phyloP scores from a whole-genome alignment of 2,329 filamentous ascomycete genomes.

The Triangularia verruculosa region DNA sequence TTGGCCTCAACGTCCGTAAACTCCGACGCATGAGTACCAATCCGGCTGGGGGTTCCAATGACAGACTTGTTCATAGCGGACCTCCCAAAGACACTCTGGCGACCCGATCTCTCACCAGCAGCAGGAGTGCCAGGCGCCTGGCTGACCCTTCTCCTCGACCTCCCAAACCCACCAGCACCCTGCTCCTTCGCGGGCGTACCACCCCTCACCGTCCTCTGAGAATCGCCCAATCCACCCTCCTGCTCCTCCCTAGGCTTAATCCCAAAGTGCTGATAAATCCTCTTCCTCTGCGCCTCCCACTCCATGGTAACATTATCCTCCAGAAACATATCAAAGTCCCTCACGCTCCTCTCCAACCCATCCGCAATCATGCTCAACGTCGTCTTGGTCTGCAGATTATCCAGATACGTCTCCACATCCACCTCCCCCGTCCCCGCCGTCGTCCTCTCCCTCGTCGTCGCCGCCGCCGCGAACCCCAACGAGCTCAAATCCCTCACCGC shows the following conservation, averaged over 20 bases:
- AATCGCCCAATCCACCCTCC: conserved; percentile 12
- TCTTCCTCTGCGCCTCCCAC: conserved; percentile 90
- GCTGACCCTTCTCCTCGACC: conserved; percentile 51
- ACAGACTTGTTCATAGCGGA: conserved; percentile 78
- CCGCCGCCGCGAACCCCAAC: conserved; percentile 57
- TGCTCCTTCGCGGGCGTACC: conserved; percentile 41
- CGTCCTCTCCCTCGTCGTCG: conserved; percentile 25
- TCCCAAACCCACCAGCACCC: conserved; percentile 56
- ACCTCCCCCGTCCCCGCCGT: conserved; percentile 53
- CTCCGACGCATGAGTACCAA: conserved; percentile 60
- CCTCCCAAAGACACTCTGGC: conserved; percentile 57
- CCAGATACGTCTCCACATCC: conserved; percentile 75
- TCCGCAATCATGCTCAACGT: conserved; percentile 89
- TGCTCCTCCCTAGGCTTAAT: conserved; percentile 61
- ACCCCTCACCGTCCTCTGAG: not conserved
- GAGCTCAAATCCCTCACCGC: conserved; percentile 83
- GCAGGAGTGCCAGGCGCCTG: conserved; percentile 30
- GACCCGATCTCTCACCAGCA: conserved; percentile 29
- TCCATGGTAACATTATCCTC: conserved; percentile 94
- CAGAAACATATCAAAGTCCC: conserved; percentile 89
- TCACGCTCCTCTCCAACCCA: conserved; percentile 81
- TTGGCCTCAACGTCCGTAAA: conserved; percentile 68
- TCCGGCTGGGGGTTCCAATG: conserved; percentile 73
- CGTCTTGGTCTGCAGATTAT: conserved; percentile 84
- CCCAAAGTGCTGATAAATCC: conserved; percentile 95